Percentiles rank a stretch among this genome's conserved stretches.
These are phyloP conservation scores for Cercospora sesami DNA, from an alignment of 2,329 filamentous ascomycete species.

Conservation along the genomic window DNA sequence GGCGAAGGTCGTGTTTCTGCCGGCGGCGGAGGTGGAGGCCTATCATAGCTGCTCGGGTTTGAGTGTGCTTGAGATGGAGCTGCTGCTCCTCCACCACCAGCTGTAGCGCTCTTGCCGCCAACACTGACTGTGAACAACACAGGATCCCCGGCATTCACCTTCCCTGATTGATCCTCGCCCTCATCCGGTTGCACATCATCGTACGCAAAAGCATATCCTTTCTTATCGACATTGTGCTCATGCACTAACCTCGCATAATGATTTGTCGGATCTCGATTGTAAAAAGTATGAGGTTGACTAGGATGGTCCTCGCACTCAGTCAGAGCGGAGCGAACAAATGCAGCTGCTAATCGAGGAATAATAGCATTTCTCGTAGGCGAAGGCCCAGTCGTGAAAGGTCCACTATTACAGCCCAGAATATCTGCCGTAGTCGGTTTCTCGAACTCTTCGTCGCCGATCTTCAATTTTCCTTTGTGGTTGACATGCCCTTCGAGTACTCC, in stretches of 20 bases:
- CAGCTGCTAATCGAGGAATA: slow-evolving; percentile 73
- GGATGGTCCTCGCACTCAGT: slow-evolving; percentile 48
- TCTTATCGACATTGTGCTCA: slow-evolving; percentile 57
- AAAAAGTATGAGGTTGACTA: slow-evolving; percentile 39
- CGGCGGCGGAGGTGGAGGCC: slow-evolving; percentile 25
- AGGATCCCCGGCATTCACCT: slow-evolving; percentile 51
- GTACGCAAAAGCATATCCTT: slow-evolving; percentile 60
- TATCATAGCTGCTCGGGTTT: slow-evolving; percentile 15
- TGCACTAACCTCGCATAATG: slow-evolving; percentile 65
- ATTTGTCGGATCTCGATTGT: slow-evolving; percentile 44
- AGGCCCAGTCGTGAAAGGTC: slow-evolving; percentile 57
- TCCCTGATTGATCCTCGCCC: slow-evolving; percentile 57
- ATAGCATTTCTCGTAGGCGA: slow-evolving; percentile 57
- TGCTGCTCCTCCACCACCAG: slow-evolving; percentile 6
- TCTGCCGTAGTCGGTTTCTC: slow-evolving; percentile 60
- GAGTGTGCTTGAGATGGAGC: slow-evolving; percentile 1
- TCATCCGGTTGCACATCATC: slow-evolving; percentile 66
- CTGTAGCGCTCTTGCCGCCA: slow-evolving; percentile 24
- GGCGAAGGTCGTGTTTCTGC: slow-evolving; percentile 8
- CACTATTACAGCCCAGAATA: slow-evolving; percentile 67
- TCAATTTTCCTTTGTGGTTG: slow-evolving; percentile 41
- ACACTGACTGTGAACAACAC: slow-evolving; percentile 41
- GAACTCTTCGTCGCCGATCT: slow-evolving; percentile 55
- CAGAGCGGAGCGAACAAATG: slow-evolving; percentile 73
- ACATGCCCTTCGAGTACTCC: slow-evolving; percentile 58